Base-by-base conservation (phyloP, 257 asterid species). In the Solanum appendiculatum region DNA sequence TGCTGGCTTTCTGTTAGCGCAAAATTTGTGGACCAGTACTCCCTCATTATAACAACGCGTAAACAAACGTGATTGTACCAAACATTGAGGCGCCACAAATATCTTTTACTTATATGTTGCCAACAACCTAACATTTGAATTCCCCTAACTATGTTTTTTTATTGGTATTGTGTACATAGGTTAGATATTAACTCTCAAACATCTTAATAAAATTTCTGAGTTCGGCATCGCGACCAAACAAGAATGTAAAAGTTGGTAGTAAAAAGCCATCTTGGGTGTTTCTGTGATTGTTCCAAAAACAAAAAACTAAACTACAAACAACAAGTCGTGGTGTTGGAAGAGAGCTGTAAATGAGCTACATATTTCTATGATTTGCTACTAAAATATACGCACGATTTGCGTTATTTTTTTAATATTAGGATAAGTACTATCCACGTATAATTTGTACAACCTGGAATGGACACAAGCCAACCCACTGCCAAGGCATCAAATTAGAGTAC, bases 371-470 rank as follows among this genome's bases (percentile, higher is more conserved):
- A 46, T 29, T 16, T 31, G 21, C 68, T 11, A 80, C 64, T 29
- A 46, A 80, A 58, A 80, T 48, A 80, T 16, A 81, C 34, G 85
- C 85, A 81, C 85, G 68, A 81, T 81, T 48, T 81, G 85, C 85
- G 44, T 81, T 48, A 11, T 10, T 18, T 44, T 48, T 81, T 81
- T 18, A 81, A 81, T 46, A 46, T 16, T 37, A 48, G 44, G 85
- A 48, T 48, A 48, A 81, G 85, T 81, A 81, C 13, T 46, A 20
- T 31, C 68, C 85, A 81, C 85, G 68, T 48, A 48, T 18, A 81
- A 81, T 39, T 48, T 81, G 85, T 48, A 81, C 85, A 81, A 81
- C 85, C 85, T 48, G 85, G 68, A 81, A 27, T 81, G 85, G 85
- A 46, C 68, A 44, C 25, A 78, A 29, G 42, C 85, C 64, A 80